Evolutionary conservation across 1,284 basidiomycete genomes (phyloP).

Genomic region (Fomitiporia mediterranea): DNA sequence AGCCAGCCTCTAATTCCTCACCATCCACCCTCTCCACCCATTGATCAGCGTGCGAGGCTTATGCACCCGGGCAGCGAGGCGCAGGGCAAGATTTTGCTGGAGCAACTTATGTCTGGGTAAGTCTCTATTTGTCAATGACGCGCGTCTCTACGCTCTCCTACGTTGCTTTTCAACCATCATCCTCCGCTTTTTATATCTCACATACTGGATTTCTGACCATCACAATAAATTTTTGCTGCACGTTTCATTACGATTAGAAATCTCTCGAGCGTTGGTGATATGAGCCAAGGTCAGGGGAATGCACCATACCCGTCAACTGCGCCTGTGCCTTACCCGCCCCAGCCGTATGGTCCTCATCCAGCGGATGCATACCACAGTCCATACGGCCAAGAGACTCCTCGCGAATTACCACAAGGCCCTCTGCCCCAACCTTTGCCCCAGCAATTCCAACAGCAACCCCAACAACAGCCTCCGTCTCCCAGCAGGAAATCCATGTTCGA

Average conservation of each 20-base stretch:
- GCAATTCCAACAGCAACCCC: conserved; percentile 24
- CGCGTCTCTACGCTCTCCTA: conserved; percentile 2
- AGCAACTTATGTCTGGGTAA: conserved; percentile 76
- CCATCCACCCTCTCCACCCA: conserved; percentile 47
- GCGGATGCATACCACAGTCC: conserved; percentile 20
- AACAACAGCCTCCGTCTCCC: conserved; percentile 55
- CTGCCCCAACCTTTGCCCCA: conserved; percentile 25
- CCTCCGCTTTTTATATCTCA: not conserved
- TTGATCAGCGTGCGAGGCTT: conserved; percentile 49
- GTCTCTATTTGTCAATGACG: conserved; percentile 28
- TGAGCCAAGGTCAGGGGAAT: conserved; percentile 16
- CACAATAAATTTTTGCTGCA: not conserved
- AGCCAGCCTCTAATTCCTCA: conserved; percentile 45
- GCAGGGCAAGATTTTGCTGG: conserved; percentile 69
- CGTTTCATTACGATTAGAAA: conserved; percentile 9
- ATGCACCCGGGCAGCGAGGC: conserved; percentile 50
- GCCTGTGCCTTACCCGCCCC: conserved; percentile 18
- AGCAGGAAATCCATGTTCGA: conserved; percentile 77
- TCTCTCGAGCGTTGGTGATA: conserved; percentile 16
- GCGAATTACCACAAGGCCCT: conserved; percentile 26
- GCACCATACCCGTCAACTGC: conserved; percentile 15
- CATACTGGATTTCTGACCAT: not conserved
- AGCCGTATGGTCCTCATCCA: conserved; percentile 13
- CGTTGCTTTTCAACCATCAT: not conserved
- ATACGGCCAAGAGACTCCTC: conserved; percentile 37